These are phyloP conservation scores for Cruciata laevipes DNA, from an alignment of 257 asterid genomes.

Conservation along the genomic window DNA sequence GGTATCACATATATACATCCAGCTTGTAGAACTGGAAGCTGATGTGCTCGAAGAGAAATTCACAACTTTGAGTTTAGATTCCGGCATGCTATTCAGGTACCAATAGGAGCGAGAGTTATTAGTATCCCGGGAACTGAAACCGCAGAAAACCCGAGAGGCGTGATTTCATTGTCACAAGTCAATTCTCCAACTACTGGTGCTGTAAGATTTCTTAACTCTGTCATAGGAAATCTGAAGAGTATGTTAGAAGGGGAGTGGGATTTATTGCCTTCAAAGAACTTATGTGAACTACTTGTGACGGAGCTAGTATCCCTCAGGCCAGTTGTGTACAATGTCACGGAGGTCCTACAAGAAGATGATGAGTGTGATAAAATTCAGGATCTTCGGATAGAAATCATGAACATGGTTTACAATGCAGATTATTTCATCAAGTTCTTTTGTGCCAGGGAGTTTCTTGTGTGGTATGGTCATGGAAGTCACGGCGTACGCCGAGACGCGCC, in stretches of 20 bases:
- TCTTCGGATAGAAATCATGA: not conserved
- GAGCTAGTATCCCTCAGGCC: not conserved
- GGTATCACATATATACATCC: no score
- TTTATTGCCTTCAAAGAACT: not conserved
- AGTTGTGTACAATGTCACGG: not conserved
- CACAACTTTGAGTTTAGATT: no score
- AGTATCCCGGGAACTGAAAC: constrained; percentile 72
- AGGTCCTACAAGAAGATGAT: not conserved
- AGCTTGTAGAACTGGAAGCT: no score
- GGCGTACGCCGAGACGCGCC: no score
- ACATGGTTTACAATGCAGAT: not conserved
- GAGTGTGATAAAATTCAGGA: not conserved
- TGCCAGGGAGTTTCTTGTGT: not conserved
- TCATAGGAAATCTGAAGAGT: not conserved
- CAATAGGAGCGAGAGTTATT: constrained; percentile 65
- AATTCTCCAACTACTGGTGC: constrained; percentile 5
- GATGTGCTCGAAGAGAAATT: no score
- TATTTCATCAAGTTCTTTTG: not conserved
- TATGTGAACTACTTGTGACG: not conserved
- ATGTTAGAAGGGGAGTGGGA: not conserved
- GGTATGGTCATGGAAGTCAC: no score
- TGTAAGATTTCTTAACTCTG: constrained; percentile 2
- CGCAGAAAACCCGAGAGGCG: constrained; percentile 46
- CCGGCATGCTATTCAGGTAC: constrained; percentile 77
- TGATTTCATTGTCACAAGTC: constrained; percentile 18